Evolutionary conservation across 1,284 basidiomycete genomes (phyloP), one percentile per base, ranked within the genome.

Genomic region (Flammula alnicola): DNA sequence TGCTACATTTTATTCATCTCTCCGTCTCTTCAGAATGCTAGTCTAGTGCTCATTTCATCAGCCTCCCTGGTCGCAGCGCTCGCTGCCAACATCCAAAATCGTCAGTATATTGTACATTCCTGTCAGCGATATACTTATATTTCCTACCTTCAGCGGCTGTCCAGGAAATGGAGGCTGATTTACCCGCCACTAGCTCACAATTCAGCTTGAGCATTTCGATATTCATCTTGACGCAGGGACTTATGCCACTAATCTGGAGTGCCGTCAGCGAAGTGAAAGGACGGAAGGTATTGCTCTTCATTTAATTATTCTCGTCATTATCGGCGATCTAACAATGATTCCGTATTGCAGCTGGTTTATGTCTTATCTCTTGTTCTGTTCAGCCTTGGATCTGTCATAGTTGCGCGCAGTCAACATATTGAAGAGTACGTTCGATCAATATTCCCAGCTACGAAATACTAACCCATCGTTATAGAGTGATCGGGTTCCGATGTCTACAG

Each of bases 171-270:
- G 74, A 86, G 56, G 59, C 59, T 1, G 77, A 89, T 30, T 72
- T 94, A 17, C 74, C 81, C 49, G 88, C 90, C 0, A 83, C 80
- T 0, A 76, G 80, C 39, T 71, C 78, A 1, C 76, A 91, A 56
- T 85, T 95, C 47, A 88, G 89, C 45, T 74, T 88, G 61, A 84
- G 81, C 57, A 66, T 95, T 7, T 85, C 88, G 1, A 60, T 91
- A 10, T 95, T 91, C 68, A 93, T 95, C 57, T 69, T 91, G 16
- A 65, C 89, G 12, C 89, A 92, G 65, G 91, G 91, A 1, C 64
- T 71, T 9, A 68, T 84, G 42, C 90, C 89, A 0, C 61, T 89
- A 10, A 45, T 88, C 5, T 93, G 91, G 91, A 81, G 78, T 44
- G 77, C 83, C 0, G 70, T 88, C 14, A 88, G 85, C 45, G 91